Conservation (phyloP, 2,329 filamentous ascomycete species). For the Aspergillus sojae region DNA sequence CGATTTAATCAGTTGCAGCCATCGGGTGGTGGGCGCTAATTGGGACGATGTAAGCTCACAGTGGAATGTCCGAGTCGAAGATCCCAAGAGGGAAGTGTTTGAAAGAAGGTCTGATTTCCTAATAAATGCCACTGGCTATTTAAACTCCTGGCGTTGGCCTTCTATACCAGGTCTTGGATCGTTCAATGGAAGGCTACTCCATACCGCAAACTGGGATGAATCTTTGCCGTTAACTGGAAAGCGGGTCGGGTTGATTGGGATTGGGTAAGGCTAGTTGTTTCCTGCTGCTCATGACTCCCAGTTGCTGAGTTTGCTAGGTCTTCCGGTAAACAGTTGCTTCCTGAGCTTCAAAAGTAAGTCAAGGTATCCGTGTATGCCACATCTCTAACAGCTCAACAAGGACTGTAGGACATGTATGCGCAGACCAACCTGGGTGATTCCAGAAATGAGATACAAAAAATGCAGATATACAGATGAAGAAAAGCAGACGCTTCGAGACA, state of each 20-base stretch:
- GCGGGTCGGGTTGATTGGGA: constrained; percentile 37
- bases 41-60: constrained; percentile 5
- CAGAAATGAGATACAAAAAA: not conserved
- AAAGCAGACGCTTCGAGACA: not conserved
- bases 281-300: not conserved
- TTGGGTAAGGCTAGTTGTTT: constrained; percentile 22
- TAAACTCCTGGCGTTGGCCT: constrained; percentile 46
- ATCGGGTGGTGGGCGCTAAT: constrained; percentile 1
- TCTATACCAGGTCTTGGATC: constrained; percentile 47
- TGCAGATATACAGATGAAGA: not conserved
- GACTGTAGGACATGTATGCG: not conserved
- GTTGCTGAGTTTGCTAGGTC: not conserved
- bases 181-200: constrained; percentile 49
- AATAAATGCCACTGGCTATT: not conserved
- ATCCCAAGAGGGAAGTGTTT: not conserved
- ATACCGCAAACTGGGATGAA: constrained; percentile 47
- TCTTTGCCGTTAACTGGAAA: constrained; percentile 36
- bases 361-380: not conserved
- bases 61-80: not conserved
- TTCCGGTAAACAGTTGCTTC: not conserved
- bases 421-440: not conserved
- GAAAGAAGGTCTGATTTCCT: not conserved
- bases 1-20: constrained; percentile 1
- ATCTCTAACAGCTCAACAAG: not conserved
- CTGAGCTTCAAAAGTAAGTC: not conserved